Evolutionary conservation across 495 filamentous ascomycete species (phyloP), one percentile per base, ranked within the genome.

Genomic region (Aspergillus incahuasiensis): DNA sequence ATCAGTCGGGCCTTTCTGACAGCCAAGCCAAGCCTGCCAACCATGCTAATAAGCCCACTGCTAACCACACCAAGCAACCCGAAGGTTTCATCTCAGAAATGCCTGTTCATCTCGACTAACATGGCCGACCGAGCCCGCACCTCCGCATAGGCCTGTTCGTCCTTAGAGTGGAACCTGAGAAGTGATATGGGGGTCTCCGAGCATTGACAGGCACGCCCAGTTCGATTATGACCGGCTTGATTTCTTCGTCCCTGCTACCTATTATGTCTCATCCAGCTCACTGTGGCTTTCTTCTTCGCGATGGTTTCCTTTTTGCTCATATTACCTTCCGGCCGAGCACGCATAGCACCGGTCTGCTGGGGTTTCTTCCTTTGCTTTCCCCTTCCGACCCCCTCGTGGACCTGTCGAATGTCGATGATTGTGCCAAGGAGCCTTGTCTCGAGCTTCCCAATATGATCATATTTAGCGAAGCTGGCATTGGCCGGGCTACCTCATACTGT

Each of bases 361-460:
- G 12, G 35, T 55, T 18, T 24, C 9, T 43, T 18, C 34, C 19
- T 35, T 34, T 35, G 6, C 24, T 58, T 30, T 28, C 20, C n/a
- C 15, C 9, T 43, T 40, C 13, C 12, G 5, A 7, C 42, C 20
- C 49, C 56, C 43, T 48, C 49, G 35, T 51, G 22, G 28, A 48
- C 46, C 47, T 44, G 40, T 51, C 47, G 19, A 43, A n/a, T n/a
- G n/a, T 9, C 24, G 8, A 6, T 28, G 8, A 3, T 8, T 28
- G 1, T 44, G 54, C 46, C 45, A 56, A 56, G 54, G 9, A 45
- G 46, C 34, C 46, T 50, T 44, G 46, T 22, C 38, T 6, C 49
- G 38, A 30, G 30, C 25, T 61, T 53, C 58, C 58, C n/a, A 7
- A 46, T 61, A 0, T 47, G 59, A 55, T 52, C 35, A 61, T 50